These are phyloP conservation scores for Yueomyces sp. DNA, from an alignment of 805 yeast genomes.

Conservation along the genomic window DNA sequence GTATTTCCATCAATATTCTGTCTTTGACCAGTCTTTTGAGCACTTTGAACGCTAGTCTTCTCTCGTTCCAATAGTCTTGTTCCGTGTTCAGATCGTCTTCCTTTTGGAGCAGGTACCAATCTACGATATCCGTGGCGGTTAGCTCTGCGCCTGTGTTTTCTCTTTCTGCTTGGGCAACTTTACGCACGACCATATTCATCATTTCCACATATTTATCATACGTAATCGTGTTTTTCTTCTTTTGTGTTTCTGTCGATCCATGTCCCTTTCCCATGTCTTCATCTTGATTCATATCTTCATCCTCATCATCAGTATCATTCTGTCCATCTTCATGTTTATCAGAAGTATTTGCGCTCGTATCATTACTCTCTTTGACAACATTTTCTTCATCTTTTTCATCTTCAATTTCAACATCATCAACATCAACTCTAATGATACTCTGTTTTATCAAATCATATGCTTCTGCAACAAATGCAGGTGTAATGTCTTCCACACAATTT, in stretches of 20 bases:
- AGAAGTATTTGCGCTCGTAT: constrained; percentile 34
- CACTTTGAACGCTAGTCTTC: constrained; percentile 64
- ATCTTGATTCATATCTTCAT: constrained; percentile 3
- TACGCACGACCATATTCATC: constrained; percentile 64
- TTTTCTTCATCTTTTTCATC: constrained; percentile 30
- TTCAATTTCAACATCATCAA: constrained; percentile 79
- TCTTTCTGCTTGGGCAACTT: constrained; percentile 45
- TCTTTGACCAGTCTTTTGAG: constrained; percentile 74
- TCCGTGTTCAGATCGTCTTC: constrained; percentile 62
- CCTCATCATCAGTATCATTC: constrained; percentile 4
- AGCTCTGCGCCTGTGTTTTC: constrained; percentile 40
- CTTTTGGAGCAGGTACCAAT: constrained; percentile 65
- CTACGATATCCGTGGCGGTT: constrained; percentile 54
- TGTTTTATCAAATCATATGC: constrained; percentile 84
- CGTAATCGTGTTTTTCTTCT: constrained; percentile 33
- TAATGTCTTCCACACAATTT: constrained; percentile 79
- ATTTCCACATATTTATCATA: constrained; percentile 79
- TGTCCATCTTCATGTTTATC: constrained; percentile 4
- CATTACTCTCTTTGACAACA: constrained; percentile 13
- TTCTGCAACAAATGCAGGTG: constrained; percentile 78
- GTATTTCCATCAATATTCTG: constrained; percentile 61
- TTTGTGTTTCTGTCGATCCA: not conserved
- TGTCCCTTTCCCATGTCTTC: not conserved
- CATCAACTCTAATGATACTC: constrained; percentile 86
- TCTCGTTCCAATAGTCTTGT: constrained; percentile 56